Base-by-base conservation (phyloP, 2,329 filamentous ascomycete genomes). In the Diaporthe vexans region DNA sequence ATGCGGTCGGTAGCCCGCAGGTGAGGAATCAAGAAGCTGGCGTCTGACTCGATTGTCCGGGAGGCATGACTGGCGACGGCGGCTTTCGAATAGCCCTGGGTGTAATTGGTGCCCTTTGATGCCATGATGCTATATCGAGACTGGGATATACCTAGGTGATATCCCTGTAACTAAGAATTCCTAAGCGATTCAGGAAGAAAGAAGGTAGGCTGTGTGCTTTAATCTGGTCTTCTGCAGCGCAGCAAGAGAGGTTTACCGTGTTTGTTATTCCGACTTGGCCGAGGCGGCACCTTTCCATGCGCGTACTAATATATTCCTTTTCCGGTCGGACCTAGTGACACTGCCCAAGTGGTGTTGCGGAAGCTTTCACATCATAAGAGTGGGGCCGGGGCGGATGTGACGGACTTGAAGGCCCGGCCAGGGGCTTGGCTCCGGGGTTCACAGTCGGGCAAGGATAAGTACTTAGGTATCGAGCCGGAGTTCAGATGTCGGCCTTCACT, bases 21-120 rank as follows among this genome's bases (percentile, higher is more conserved):
- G 29, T 75, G 71, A 7, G 73, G 71, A 29, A 75, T 37, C 13
- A 70, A 51, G 24, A 75, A 75, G 63, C 56, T 40, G 56, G 71
- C 73, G 21, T 75, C 73, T 8, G 61, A 48, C 37, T 73, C 29
- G 21, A 75, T 65, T 4, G 73, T 75, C 56, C 73, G 73, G 3
- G 73, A 73, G 54, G 73, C 71, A 52, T 75, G 73, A 1, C 61
- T 65, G n/a, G 71, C 40, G 1, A 65, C 61, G 4, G 73, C 57
- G 54, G 63, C 63, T 57, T 65, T 40, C 1, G 73, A 73, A 52
- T 75, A 75, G 37, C 73, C 73, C 26, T 70, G 48, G 5, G 54
- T 76, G 43, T 67, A 74, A 46, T 65, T 65, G 10, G 59, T 65
- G 15, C n/a, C 3, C 24, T 43, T 26, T 9, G 59, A n/a, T 15